Conservation (phyloP, 1,139 yeast species). For the Pneumocystis carinii region DNA sequence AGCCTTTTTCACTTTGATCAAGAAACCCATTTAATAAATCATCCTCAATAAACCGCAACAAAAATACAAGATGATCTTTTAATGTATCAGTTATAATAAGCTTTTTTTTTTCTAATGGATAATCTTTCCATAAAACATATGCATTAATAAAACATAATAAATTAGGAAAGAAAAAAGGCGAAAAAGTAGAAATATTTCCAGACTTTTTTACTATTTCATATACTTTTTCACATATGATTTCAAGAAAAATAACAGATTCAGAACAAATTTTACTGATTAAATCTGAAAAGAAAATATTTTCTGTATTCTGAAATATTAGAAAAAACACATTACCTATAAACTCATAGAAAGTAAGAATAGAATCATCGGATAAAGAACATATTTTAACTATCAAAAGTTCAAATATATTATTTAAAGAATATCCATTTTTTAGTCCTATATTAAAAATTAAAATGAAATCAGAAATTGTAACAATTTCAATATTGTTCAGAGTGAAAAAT, state of each 20-base stretch:
- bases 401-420: neutral
- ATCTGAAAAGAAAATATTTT: neutral
- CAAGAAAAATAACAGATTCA: neutral
- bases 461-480: neutral
- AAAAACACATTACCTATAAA: neutral
- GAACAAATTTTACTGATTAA: neutral
- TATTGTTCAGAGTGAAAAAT: neutral
- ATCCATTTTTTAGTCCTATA: neutral
- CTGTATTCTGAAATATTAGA: neutral
- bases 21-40: neutral
- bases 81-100: neutral
- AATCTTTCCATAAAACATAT: neutral
- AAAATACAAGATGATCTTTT: neutral
- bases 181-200: neutral
- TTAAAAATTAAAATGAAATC: neutral
- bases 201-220: neutral
- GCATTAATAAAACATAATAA: neutral
- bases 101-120: neutral
- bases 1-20: neutral
- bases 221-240: neutral
- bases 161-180: neutral
- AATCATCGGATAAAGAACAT: neutral
- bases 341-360: neutral
- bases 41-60: neutral
- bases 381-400: neutral